These are phyloP conservation scores for Lasiosphaeria ovina DNA, from an alignment of 495 filamentous ascomycete species.

Conservation along the genomic window DNA sequence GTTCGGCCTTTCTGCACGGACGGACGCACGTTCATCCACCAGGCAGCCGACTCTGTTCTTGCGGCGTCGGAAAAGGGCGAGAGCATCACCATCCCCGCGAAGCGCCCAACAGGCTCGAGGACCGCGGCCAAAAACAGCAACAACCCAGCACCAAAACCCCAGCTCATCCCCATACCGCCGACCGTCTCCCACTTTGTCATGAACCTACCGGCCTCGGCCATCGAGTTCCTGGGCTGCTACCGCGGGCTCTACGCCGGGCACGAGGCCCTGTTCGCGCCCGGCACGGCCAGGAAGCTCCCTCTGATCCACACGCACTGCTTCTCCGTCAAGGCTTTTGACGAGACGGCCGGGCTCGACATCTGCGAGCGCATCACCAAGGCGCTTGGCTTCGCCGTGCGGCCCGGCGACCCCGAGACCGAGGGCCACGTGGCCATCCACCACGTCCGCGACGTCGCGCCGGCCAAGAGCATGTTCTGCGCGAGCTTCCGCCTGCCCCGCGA, in stretches of 20 bases:
- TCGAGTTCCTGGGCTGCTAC: constrained; percentile 83
- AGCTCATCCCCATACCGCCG: constrained; percentile 55
- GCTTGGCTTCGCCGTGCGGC: constrained; percentile 59
- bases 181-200: constrained; percentile 90
- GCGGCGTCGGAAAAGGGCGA: constrained; percentile 47
- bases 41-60: constrained; percentile 62
- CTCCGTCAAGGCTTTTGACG: constrained; percentile 69
- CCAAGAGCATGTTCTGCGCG: constrained; percentile 95
- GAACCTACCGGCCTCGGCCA: constrained; percentile 89
- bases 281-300: constrained; percentile 60
- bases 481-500: constrained; percentile 79
- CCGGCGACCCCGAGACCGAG: constrained; percentile 54
- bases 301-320: constrained; percentile 93
- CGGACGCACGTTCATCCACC: constrained; percentile 74
- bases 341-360: constrained; percentile 56
- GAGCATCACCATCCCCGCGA: constrained; percentile 39
- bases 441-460: constrained; percentile 85
- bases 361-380: constrained; percentile 63
- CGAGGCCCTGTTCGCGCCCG: constrained; percentile 62
- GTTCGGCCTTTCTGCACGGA: constrained; percentile 78
- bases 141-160: constrained; percentile 36
- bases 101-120: constrained; percentile 36
- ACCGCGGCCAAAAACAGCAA: constrained; percentile 16
- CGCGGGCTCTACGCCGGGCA: constrained; percentile 72
- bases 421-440: constrained; percentile 66